These are phyloP conservation scores for Cordyceps pruinosa DNA, from an alignment of 2,329 filamentous ascomycete species.

Conservation along the genomic window DNA sequence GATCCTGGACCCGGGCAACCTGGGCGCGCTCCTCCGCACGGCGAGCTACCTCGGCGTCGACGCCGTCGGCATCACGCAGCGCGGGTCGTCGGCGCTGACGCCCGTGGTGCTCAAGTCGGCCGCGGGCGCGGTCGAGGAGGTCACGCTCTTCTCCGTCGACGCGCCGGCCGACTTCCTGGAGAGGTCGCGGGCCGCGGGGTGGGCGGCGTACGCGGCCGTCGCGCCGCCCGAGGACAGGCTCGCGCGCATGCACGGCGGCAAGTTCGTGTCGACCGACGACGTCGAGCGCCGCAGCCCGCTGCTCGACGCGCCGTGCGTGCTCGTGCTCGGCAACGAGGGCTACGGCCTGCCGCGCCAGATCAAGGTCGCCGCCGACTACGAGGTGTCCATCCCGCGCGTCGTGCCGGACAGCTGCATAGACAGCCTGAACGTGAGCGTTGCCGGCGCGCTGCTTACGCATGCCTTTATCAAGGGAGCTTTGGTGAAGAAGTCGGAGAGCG, in stretches of 20 bases:
- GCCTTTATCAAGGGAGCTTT: conserved; percentile 50
- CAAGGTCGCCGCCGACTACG: conserved; percentile 57
- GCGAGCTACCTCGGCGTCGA: conserved; percentile 88
- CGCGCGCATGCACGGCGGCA: conserved; percentile 28
- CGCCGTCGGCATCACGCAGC: conserved; percentile 69
- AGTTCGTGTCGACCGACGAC: conserved; percentile 42
- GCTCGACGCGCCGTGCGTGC: conserved; percentile 57
- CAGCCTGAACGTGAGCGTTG: conserved; percentile 90
- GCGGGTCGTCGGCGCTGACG: conserved; percentile 66
- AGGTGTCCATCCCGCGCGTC: conserved; percentile 57
- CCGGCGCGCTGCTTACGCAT: conserved; percentile 68
- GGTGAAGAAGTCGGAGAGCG: neutral
- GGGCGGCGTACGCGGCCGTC: conserved; percentile 76
- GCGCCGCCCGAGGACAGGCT: conserved; percentile 35
- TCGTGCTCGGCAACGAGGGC: conserved; percentile 80
- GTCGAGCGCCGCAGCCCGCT: conserved; percentile 48
- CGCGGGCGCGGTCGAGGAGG: conserved; percentile 75
- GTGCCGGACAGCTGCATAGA: conserved; percentile 58
- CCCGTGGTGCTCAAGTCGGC: conserved; percentile 80
- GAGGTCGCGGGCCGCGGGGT: conserved; percentile 62
- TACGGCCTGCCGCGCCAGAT: conserved; percentile 62
- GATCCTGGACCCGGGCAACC: conserved; percentile 79
- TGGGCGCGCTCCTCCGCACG: conserved; percentile 82
- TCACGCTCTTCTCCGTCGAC: conserved; percentile 64
- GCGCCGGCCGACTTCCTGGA: conserved; percentile 64